phyloP scores from a whole-genome alignment of 2,329 filamentous ascomycete species.

The Trichoderma lentiforme region DNA sequence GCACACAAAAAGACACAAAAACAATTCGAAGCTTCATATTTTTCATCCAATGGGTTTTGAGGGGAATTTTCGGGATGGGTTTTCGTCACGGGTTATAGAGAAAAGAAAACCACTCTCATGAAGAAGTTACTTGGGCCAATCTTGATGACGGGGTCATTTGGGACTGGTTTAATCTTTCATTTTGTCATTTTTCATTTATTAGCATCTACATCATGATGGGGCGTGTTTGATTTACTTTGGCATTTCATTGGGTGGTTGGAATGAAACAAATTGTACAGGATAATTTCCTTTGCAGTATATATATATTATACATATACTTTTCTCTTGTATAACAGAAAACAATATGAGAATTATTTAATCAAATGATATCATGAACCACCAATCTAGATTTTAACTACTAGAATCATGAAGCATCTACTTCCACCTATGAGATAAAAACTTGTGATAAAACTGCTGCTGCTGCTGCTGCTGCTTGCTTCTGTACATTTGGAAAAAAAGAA shows the following conservation, averaged over 20 bases:
- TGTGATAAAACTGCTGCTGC: not conserved
- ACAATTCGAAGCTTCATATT: not conserved
- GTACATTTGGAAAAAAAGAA: not conserved
- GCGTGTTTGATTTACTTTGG: slow-evolving; percentile 3
- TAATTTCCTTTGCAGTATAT: not conserved
- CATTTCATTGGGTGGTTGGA: slow-evolving; percentile 1
- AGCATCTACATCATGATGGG: slow-evolving; percentile 14
- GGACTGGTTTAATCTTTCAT: not conserved
- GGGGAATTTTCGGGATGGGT: not conserved
- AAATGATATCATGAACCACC: not conserved
- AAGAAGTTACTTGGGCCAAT: not conserved
- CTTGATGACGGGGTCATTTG: not conserved
- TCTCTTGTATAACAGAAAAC: slow-evolving; percentile 1
- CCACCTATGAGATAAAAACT: not conserved
- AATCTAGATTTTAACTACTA: not conserved
- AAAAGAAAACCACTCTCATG: not conserved
- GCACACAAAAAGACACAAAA: not conserved
- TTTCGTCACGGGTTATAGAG: slow-evolving; percentile 9
- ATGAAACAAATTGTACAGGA: not conserved
- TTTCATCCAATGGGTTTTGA: not conserved
- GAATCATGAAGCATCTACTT: not conserved
- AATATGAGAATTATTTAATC: not conserved
- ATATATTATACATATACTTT: not conserved
- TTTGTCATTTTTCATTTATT: not conserved
- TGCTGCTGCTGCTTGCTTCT: not conserved